Conservation (phyloP, 495 filamentous ascomycete genomes). For the Penicillium longicatenatum region DNA sequence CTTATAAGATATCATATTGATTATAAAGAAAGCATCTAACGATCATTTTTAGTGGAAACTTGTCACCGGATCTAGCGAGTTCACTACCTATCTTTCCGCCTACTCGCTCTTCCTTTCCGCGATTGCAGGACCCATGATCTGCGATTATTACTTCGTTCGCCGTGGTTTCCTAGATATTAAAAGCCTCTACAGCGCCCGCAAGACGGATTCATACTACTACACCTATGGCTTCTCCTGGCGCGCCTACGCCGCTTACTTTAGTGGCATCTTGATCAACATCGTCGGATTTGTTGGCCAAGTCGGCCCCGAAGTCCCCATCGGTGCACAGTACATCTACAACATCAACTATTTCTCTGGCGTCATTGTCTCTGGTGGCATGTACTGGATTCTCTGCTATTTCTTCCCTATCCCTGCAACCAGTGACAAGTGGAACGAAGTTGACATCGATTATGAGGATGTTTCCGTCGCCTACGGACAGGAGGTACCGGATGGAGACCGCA, state of each 20-base stretch:
- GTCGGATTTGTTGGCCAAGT: constrained; percentile 89
- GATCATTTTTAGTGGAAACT: constrained; percentile 63
- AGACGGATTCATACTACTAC: constrained; percentile 70
- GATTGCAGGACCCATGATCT: constrained; percentile 87
- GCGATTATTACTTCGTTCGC: constrained; percentile 89
- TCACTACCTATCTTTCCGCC: constrained; percentile 91
- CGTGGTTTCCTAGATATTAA: constrained; percentile 78
- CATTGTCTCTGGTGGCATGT: constrained; percentile 65
- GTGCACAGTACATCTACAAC: constrained; percentile 85
- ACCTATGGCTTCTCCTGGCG: constrained; percentile 77
- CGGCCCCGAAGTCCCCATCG: constrained; percentile 68
- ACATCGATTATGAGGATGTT: constrained; percentile 52
- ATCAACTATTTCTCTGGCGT: constrained; percentile 90
- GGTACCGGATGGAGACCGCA: constrained; percentile 29
- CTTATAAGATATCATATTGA: background rate
- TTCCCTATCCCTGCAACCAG: constrained; percentile 75
- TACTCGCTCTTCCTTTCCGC: constrained; percentile 96
- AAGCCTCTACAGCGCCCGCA: constrained; percentile 75
- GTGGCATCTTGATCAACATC: constrained; percentile 88
- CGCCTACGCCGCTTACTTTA: constrained; percentile 80
- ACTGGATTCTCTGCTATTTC: constrained; percentile 66
- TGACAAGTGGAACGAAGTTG: constrained; percentile 79
- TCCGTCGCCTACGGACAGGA: constrained; percentile 45
- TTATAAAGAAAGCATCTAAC: background rate
- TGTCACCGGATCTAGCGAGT: constrained; percentile 75